These are phyloP conservation scores for Tuber calosporum DNA, from an alignment of 495 filamentous ascomycete genomes.

Conservation along the genomic window DNA sequence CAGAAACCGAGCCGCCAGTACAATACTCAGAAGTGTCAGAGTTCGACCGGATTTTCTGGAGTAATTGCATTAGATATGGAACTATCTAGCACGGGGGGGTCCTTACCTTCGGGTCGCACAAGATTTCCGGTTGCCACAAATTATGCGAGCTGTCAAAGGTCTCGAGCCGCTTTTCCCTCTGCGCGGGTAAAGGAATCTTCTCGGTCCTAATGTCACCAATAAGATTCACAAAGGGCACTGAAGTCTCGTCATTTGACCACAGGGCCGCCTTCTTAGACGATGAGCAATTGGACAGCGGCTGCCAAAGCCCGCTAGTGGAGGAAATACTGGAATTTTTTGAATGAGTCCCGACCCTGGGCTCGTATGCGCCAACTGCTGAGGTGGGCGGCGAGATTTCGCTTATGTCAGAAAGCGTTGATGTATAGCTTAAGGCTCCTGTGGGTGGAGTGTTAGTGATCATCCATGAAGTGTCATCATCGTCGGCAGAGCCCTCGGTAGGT, in stretches of 20 bases:
- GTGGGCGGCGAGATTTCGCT: constrained; percentile 22
- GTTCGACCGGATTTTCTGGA: constrained; percentile 13
- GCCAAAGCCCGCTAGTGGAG: constrained; percentile 24
- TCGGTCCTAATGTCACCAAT: neutral
- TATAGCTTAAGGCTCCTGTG: constrained; percentile 9
- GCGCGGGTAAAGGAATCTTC: neutral
- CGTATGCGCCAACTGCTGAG: constrained; percentile 14
- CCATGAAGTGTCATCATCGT: constrained; percentile 15
- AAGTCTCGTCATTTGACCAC: constrained; percentile 13
- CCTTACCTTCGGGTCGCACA: constrained; percentile 16
- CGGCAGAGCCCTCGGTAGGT: constrained; percentile 3
- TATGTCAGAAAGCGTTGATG: constrained; percentile 29
- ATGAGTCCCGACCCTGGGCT: constrained; percentile 17
- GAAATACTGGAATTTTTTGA: constrained; percentile 29
- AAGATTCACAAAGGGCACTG: constrained; percentile 3
- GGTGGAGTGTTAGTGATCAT: constrained; percentile 23
- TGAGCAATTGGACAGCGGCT: neutral
- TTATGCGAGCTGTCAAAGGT: constrained; percentile 16
- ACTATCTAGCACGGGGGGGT: neutral
- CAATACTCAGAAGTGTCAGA: constrained; percentile 27
- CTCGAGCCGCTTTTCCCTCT: constrained; percentile 10
- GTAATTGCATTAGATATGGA: neutral
- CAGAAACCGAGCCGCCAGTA: constrained; percentile 15
- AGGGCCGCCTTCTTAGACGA: constrained; percentile 9
- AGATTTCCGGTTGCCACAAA: constrained; percentile 14